Evolutionary conservation across 805 yeast species (phyloP), one percentile per base, ranked within the genome.

Genomic region (Maudiozyma pseudohumilis): DNA sequence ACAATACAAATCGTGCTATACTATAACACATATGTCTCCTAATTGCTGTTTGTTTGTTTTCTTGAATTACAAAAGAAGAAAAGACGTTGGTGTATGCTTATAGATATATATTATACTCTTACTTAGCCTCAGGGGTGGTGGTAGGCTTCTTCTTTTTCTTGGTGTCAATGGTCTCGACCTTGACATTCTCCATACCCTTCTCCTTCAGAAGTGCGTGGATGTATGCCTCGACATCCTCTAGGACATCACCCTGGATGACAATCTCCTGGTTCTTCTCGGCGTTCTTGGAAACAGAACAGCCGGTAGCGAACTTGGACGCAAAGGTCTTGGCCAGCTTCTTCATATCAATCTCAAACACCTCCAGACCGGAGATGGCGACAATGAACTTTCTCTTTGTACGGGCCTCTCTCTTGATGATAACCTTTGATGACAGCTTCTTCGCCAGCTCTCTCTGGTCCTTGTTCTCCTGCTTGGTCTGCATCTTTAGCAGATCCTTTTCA

Each of bases 271-370:
- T 84, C 63, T 88, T 88, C 47, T 88, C 97, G 3, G 77, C 87
- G 46, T 77, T 83, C 63, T 88, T 88, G 4, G 87, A 78, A 11
- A 88, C 95, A 17, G 92, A 77, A 21, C 96, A 89, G 36, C 97
- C 97, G 7, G 96, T 88, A 11, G 97, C 97, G 56, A 89, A 88
- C 60, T 83, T 86, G 25, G 92, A 80, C 0, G 96, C 92, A 61
- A 89, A 88, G 0, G 87, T 78, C 69, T 89, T 89, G 32, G 95
- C 83, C 47, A 86, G 68, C 56, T 87, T 88, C 66, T 88, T 88
- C 75, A 84, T 72, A 56, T 88, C 96, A 43, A 86, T 73, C 43
- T 80, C 89, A 56, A 86, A 80, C 27, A 87, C 84, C 56, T 89
- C 96, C 45, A 88, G 69, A 12, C 96, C 96, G 15, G 82, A 71